A percentile compares a stretch with the other conserved stretches of the same genome.
These are phyloP conservation scores for Akanthomyces lecanii DNA, from an alignment of 2,329 filamentous ascomycete species.

Conservation along the genomic window DNA sequence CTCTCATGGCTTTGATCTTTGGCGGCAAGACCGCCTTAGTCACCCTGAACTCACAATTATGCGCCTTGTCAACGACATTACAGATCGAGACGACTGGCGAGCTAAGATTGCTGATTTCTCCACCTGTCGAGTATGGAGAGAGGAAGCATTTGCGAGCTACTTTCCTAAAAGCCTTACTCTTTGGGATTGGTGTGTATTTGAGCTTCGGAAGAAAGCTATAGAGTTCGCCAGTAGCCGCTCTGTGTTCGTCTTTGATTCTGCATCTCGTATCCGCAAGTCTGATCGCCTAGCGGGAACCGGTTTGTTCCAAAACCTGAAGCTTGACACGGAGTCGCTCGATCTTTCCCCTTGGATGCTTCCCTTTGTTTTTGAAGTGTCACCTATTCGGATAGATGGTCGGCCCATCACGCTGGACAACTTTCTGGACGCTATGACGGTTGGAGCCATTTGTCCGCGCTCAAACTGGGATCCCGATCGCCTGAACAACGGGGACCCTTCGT, in stretches of 20 bases:
- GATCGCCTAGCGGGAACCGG: neutral
- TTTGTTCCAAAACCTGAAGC: neutral
- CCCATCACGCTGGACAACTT: neutral
- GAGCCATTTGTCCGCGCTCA: neutral
- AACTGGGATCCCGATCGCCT: neutral
- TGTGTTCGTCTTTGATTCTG: neutral
- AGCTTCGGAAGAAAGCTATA: conserved; percentile 1
- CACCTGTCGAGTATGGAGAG: neutral
- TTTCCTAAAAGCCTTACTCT: neutral
- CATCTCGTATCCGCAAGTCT: neutral
- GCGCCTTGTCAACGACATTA: neutral
- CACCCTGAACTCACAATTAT: neutral
- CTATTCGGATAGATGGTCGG: neutral
- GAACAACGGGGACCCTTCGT: neutral
- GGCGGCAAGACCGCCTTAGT: neutral
- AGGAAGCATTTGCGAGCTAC: neutral
- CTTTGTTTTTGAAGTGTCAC: neutral
- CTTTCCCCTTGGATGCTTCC: conserved; percentile 5
- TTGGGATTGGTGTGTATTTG: conserved; percentile 7
- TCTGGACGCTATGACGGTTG: neutral
- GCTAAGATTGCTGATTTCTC: neutral
- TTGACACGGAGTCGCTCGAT: neutral
- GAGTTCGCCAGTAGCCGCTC: neutral
- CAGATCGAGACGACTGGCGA: neutral
- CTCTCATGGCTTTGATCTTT: conserved; percentile 1